These are phyloP conservation scores for Dothideomycetes sp. DNA, from an alignment of 2,329 filamentous ascomycete species.

Conservation along the genomic window DNA sequence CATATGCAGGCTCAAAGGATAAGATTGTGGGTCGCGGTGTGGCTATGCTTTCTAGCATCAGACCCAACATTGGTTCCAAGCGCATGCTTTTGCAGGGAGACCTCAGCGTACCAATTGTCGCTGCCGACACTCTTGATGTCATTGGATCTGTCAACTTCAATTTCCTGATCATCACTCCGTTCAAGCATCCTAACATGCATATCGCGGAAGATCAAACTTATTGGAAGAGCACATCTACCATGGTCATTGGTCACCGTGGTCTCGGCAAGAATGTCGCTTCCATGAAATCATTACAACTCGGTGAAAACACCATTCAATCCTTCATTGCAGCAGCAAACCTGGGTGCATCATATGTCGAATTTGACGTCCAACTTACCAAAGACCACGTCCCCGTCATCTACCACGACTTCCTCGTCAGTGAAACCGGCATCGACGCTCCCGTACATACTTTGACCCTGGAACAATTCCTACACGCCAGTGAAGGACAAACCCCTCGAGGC, in stretches of 20 bases:
- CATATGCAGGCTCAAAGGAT: constrained; percentile 75
- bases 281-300: constrained; percentile 81
- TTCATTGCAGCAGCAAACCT: constrained; percentile 95
- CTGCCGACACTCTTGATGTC: constrained; percentile 70
- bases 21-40: constrained; percentile 81
- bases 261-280: constrained; percentile 83
- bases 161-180: constrained; percentile 89
- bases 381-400: constrained; percentile 98
- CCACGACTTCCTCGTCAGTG: constrained; percentile 94
- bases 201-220: constrained; percentile 87
- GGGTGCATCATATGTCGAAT: constrained; percentile 64
- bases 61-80: constrained; percentile 70
- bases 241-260: constrained; percentile 66
- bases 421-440: constrained; percentile 93
- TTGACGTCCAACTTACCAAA: constrained; percentile 95
- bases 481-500: constrained; percentile 39
- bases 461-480: constrained; percentile 85
- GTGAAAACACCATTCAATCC: constrained; percentile 90
- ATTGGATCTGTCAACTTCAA: constrained; percentile 97
- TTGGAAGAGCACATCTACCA: constrained; percentile 88
- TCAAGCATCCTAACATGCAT: constrained; percentile 87
- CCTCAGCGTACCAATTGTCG: constrained; percentile 82
- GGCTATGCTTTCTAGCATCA: constrained; percentile 77
- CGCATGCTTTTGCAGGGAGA: constrained; percentile 91
- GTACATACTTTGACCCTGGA: constrained; percentile 92